Percentiles rank a stretch among this genome's conserved stretches.
Evolutionary conservation across 306 rosid species (phyloP).

Genomic region (Glycyrrhiza uralensis): DNA sequence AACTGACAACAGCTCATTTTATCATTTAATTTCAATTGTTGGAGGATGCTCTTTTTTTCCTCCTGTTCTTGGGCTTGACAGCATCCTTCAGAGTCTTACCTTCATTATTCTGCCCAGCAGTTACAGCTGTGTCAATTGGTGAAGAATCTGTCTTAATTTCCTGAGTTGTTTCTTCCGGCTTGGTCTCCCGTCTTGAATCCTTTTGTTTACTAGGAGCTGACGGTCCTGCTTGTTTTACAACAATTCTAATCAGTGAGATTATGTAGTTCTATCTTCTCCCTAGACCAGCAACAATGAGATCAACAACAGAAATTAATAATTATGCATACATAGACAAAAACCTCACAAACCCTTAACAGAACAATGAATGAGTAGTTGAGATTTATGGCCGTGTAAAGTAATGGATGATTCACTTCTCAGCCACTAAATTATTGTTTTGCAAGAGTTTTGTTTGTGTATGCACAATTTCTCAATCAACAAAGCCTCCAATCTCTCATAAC

Average conservation of each 20-base stretch:
- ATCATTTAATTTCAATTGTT: conserved; percentile 41
- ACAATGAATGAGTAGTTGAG: not conserved
- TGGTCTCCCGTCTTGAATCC: conserved; percentile 33
- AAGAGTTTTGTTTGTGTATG: not conserved
- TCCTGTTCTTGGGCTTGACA: conserved; percentile 70
- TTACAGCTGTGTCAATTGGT: conserved; percentile 22
- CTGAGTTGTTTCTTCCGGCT: conserved; percentile 41
- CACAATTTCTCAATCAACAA: not conserved
- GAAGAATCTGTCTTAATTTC: conserved; percentile 33
- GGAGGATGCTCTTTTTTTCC: conserved; percentile 51
- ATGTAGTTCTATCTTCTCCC: not conserved
- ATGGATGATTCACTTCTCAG: not conserved
- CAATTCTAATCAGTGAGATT: not conserved
- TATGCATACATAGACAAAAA: not conserved
- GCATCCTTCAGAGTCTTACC: conserved; percentile 75
- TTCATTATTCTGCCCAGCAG: conserved; percentile 33
- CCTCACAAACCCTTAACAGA: not conserved
- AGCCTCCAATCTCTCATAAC: not conserved
- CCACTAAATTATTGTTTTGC: not conserved
- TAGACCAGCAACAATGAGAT: not conserved
- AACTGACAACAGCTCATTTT: conserved; percentile 24
- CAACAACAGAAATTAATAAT: conserved; percentile 1
- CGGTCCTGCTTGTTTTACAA: conserved; percentile 45
- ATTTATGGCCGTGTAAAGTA: not conserved
- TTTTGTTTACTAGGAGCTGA: conserved; percentile 29